phyloP scores from a whole-genome alignment of 768 basidiomycete species.

The Calocybe indica region DNA sequence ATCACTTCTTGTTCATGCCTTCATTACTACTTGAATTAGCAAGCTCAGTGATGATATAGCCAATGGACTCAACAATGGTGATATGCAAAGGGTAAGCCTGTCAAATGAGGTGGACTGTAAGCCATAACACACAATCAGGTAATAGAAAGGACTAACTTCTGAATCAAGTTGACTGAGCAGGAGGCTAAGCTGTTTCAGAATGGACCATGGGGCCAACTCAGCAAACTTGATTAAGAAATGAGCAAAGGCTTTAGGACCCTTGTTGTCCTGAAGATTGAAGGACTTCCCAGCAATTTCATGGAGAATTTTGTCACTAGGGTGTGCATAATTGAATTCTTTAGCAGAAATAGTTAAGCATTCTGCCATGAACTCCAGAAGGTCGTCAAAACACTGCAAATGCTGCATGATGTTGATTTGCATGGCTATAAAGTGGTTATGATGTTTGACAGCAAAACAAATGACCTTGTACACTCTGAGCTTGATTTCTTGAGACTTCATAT shows the following conservation, averaged over 20 bases:
- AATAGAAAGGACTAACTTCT: constrained; percentile 52
- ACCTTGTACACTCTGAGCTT: constrained; percentile 75
- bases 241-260: constrained; percentile 82
- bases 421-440: constrained; percentile 76
- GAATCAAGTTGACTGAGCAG: constrained; percentile 85
- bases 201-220: constrained; percentile 71
- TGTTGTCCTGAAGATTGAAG: constrained; percentile 79
- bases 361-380: constrained; percentile 90
- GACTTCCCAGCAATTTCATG: constrained; percentile 77
- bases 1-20: constrained; percentile 27
- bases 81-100: constrained; percentile 96
- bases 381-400: constrained; percentile 88
- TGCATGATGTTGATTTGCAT: constrained; percentile 92
- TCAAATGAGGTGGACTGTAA: neutral
- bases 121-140: no score
- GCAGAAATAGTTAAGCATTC: constrained; percentile 77
- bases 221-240: constrained; percentile 77
- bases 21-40: constrained; percentile 45
- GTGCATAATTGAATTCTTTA: constrained; percentile 82
- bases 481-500: constrained; percentile 78
- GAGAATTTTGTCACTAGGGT: constrained; percentile 87
- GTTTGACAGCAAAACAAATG: constrained; percentile 88
- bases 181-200: constrained; percentile 86
- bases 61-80: constrained; percentile 88
- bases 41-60: constrained; percentile 78